A percentile compares a stretch with the other conserved stretches of the same genome.
These are phyloP conservation scores for Musa schizocarpa DNA, from an alignment of 176 grass and related monocot species.

Conservation along the genomic window DNA sequence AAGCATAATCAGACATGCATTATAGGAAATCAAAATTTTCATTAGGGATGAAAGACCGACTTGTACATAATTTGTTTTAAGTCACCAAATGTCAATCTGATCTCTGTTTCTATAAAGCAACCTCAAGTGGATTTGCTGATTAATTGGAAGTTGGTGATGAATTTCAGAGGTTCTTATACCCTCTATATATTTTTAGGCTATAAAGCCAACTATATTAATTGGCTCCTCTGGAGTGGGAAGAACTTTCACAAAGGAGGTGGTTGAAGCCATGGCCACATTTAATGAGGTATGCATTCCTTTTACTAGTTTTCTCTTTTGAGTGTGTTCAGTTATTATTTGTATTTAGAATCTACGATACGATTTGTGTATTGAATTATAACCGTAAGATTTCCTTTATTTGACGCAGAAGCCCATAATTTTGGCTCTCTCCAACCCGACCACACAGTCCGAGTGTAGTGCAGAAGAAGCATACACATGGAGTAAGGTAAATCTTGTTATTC, in stretches of 20 bases:
- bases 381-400: slow-evolving; percentile 12
- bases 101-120: not conserved
- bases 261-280: slow-evolving; percentile 66
- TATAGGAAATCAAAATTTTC: not conserved
- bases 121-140: not conserved
- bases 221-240: slow-evolving; percentile 77
- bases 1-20: not conserved
- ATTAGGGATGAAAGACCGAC: too few species aligned
- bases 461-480: slow-evolving; percentile 98
- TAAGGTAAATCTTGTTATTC: slow-evolving; percentile 46
- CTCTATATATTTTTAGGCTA: slow-evolving; percentile 25
- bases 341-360: not conserved
- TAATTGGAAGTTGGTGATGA: not conserved
- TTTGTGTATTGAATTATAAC: slow-evolving; percentile 1
- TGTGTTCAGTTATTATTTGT: not conserved
- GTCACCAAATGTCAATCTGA: not conserved
- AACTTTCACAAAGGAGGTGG: slow-evolving; percentile 78
- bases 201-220: slow-evolving; percentile 60
- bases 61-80: not conserved
- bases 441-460: slow-evolving; percentile 79
- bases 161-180: not conserved
- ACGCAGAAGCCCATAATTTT: slow-evolving; percentile 72
- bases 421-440: slow-evolving; percentile 77
- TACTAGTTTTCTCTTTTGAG: not conserved
- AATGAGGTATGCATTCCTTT: slow-evolving; percentile 51